phyloP scores from a whole-genome alignment of 2,329 filamentous ascomycete genomes.

The Sclerotinia subarctica region DNA sequence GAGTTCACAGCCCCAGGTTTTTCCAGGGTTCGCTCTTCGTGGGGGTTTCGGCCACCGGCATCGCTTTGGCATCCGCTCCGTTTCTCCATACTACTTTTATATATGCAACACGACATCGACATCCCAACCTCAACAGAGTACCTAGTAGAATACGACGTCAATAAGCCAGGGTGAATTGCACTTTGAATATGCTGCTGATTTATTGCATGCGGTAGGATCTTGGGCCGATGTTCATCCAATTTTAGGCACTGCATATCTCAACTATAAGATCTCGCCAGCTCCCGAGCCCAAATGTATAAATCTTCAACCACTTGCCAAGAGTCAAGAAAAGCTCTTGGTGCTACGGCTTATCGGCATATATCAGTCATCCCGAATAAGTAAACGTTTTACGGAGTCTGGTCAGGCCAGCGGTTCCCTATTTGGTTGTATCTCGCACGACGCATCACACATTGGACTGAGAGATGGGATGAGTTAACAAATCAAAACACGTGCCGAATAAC shows the following conservation, averaged over 20 bases:
- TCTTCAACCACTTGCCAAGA: background rate
- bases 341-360: background rate
- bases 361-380: background rate
- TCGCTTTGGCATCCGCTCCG: background rate
- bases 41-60: background rate
- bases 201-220: background rate
- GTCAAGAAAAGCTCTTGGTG: background rate
- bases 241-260: background rate
- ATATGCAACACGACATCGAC: slow-evolving; percentile 1
- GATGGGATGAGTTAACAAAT: background rate
- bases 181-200: background rate
- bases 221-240: background rate
- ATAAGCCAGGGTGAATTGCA: background rate
- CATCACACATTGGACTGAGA: background rate
- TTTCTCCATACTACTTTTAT: background rate
- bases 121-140: slow-evolving; percentile 14
- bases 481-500: background rate
- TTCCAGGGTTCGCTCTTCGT: background rate
- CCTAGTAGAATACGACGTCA: background rate
- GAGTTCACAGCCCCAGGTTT: background rate
- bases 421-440: background rate
- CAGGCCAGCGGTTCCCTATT: background rate
- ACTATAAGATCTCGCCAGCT: background rate
- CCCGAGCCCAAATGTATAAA: background rate
- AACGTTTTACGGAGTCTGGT: background rate